These are phyloP conservation scores for Mrakiaceae sp. DNA, from an alignment of 1,284 basidiomycete genomes.

Conservation along the genomic window DNA sequence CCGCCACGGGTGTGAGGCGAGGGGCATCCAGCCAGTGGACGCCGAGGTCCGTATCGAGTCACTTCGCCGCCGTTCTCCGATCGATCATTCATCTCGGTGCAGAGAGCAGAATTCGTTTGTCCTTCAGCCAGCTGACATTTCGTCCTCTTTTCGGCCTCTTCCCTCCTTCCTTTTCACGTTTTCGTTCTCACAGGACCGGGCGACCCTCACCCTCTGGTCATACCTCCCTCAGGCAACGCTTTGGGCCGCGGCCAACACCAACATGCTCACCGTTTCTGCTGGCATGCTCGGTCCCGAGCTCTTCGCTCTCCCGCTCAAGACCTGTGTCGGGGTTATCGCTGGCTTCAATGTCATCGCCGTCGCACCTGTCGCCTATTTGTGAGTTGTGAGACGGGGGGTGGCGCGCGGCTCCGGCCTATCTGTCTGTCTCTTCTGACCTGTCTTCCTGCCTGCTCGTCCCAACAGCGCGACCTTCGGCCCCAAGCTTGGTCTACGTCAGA, in stretches of 20 bases:
- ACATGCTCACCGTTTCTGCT: conserved; percentile 15
- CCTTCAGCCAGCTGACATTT: background rate
- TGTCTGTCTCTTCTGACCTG: background rate
- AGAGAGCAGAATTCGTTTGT: background rate
- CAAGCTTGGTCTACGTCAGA: conserved; percentile 72
- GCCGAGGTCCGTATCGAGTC: conserved; percentile 1
- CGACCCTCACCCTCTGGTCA: background rate
- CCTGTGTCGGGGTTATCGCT: conserved; percentile 4
- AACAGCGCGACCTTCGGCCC: conserved; percentile 70
- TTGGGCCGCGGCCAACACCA: conserved; percentile 13
- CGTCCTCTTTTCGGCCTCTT: background rate
- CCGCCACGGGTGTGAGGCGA: conserved; percentile 13
- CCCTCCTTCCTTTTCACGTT: background rate
- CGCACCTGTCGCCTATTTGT: conserved; percentile 28
- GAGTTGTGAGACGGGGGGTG: background rate
- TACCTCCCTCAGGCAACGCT: conserved; percentile 7
- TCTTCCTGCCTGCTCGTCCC: background rate
- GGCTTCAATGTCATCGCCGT: conserved; percentile 11
- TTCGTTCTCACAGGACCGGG: conserved; percentile 3
- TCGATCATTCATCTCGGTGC: background rate
- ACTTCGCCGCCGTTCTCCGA: background rate
- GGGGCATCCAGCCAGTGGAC: conserved; percentile 13
- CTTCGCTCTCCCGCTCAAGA: conserved; percentile 11
- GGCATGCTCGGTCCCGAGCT: conserved; percentile 17
- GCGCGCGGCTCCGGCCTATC: background rate